Conservation (phyloP, 768 basidiomycete species). For the Suillus alpinus region DNA sequence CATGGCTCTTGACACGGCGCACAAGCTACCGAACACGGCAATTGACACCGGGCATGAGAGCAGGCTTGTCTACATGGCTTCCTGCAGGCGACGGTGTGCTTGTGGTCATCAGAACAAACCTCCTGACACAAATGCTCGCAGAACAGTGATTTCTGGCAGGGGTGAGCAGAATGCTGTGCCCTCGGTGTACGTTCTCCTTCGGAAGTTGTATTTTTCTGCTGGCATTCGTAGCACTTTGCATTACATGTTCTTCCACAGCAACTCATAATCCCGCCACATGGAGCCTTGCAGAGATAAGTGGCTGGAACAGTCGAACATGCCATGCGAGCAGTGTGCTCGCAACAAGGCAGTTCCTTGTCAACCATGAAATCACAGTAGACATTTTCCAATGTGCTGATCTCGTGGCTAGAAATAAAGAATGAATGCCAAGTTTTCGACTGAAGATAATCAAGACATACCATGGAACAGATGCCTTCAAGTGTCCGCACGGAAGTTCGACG, state of each 20-base stretch:
- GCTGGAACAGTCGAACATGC: conserved; percentile 46
- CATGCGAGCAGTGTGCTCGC: conserved; percentile 52
- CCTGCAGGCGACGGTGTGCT: conserved; percentile 46
- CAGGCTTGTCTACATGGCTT: conserved; percentile 53
- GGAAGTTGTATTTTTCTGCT: conserved; percentile 16
- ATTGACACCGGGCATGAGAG: conserved; percentile 47
- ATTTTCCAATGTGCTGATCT: conserved; percentile 41
- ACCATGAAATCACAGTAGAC: conserved; percentile 45
- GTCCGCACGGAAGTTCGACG: conserved; percentile 59
- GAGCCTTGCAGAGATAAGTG: conserved; percentile 34
- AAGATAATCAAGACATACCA: conserved; percentile 40
- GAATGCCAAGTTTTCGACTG: not conserved
- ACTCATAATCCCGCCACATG: conserved; percentile 43
- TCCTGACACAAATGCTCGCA: conserved; percentile 55
- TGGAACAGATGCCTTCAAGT: conserved; percentile 38
- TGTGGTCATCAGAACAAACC: conserved; percentile 48
- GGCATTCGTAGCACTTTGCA: conserved; percentile 49
- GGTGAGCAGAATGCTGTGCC: conserved; percentile 40
- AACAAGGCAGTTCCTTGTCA: conserved; percentile 42
- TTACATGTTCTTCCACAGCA: conserved; percentile 56
- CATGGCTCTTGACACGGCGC: conserved; percentile 64
- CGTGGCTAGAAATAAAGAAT: conserved; percentile 34
- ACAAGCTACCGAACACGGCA: conserved; percentile 51
- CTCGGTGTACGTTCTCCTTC: conserved; percentile 12
- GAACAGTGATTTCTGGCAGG: conserved; percentile 49